These are phyloP conservation scores for Tulasnella sp. DNA, from an alignment of 768 basidiomycete genomes.

Conservation along the genomic window DNA sequence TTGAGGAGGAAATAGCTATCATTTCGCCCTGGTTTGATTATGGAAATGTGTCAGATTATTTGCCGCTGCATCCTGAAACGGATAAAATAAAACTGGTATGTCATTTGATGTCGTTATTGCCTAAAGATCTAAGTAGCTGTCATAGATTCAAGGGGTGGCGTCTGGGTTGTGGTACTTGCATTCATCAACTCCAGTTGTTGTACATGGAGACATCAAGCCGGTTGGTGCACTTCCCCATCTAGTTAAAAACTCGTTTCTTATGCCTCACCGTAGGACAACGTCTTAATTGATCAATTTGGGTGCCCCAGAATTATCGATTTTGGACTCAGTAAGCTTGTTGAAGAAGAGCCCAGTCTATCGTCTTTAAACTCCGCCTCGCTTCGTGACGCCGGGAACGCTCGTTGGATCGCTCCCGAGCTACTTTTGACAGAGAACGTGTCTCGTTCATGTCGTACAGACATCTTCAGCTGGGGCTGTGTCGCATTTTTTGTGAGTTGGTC, in stretches of 20 bases:
- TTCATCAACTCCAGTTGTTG: neutral
- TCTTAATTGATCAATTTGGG: neutral
- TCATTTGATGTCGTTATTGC: neutral
- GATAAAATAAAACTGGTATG: neutral
- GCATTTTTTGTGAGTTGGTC: too few relatives aligned
- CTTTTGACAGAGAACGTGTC: too few relatives aligned
- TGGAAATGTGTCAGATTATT: neutral
- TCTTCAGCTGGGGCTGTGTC: too few relatives aligned
- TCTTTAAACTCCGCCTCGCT: too few relatives aligned
- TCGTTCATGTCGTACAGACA: too few relatives aligned
- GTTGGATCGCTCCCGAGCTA: too few relatives aligned
- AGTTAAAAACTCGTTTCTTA: neutral
- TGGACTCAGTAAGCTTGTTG: neutral
- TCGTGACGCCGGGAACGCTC: too few relatives aligned
- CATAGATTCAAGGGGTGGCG: neutral
- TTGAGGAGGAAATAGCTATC: neutral
- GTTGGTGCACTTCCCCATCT: neutral
- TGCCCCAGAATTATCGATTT: neutral
- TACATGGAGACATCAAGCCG: neutral
- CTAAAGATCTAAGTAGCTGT: neutral
- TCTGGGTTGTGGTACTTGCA: neutral
- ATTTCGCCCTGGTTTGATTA: neutral
- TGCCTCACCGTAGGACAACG: neutral
- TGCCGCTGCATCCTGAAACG: neutral
- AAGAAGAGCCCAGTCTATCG: too few relatives aligned